A percentile compares a stretch with the other conserved stretches of the same genome.
Evolutionary conservation across 352 stramenopile genomes (phyloP).

Genomic region (Globisporangium cylindrosporum): DNA sequence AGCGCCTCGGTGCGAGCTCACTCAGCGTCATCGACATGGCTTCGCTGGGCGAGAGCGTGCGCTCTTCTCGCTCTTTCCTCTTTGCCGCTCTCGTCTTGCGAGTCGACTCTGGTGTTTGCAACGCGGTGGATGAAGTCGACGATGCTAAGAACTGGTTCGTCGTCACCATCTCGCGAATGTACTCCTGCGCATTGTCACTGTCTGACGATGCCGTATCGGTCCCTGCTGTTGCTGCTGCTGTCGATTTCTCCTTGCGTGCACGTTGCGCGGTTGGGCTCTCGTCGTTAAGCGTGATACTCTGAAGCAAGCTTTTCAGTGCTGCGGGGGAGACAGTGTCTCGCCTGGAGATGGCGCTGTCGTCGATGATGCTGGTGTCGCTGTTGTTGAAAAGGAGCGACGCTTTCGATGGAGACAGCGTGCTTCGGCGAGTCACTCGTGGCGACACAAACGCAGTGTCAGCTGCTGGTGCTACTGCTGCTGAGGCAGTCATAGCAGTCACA

Average conservation of each 20-base stretch:
- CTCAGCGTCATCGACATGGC: conserved; percentile 14
- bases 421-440: conserved; percentile 11
- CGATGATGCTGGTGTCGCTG: conserved; percentile 16
- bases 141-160: conserved; percentile 16
- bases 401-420: conserved; percentile 51
- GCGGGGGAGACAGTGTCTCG: conserved; percentile 32
- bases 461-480: conserved; percentile 1
- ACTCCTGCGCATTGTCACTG: conserved; percentile 10
- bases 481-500: not conserved
- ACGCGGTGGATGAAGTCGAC: not conserved
- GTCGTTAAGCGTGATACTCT: conserved; percentile 20
- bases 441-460: not conserved
- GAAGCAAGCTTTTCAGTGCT: conserved; percentile 32
- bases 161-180: not conserved
- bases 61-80: conserved; percentile 17
- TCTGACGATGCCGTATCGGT: conserved; percentile 5
- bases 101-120: conserved; percentile 15
- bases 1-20: conserved; percentile 1
- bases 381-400: conserved; percentile 29
- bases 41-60: conserved; percentile 22
- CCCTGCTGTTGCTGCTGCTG: not conserved
- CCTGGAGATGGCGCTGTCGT: conserved; percentile 25
- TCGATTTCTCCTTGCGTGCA: not conserved
- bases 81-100: conserved; percentile 16
- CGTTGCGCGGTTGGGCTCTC: not conserved